Evolutionary conservation across 306 rosid species (phyloP).

Genomic region (Purshia tridentata): DNA sequence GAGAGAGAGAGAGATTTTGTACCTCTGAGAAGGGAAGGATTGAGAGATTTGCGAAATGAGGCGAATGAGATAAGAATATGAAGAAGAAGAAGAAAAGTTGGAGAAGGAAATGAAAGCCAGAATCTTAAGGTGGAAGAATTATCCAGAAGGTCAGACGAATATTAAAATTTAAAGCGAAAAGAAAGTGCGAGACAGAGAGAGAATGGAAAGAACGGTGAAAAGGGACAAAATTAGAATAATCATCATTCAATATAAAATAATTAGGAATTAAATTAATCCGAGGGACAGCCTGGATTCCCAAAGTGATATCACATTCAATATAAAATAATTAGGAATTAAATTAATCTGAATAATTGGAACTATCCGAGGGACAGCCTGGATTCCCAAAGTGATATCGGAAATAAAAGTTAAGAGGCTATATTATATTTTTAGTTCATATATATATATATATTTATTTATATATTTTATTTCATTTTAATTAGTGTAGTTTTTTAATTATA

Average conservation of each 20-base stretch:
- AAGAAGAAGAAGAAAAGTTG: background rate
- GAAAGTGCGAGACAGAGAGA: no score
- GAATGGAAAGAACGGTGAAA: conserved; percentile 53
- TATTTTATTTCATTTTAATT: no score
- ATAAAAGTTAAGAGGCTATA: no score
- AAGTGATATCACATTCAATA: no score
- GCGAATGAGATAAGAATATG: conserved; percentile 5
- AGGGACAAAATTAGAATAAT: conserved; percentile 41
- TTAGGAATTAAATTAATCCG: background rate
- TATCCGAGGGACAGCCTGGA: conserved; percentile 30
- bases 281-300: conserved; percentile 34
- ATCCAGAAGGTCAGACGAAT: conserved; percentile 10
- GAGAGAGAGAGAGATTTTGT: background rate
- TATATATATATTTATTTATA: no score
- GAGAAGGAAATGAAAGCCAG: conserved; percentile 19
- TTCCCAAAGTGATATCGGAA: no score
- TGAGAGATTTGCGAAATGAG: background rate
- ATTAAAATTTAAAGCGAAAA: conserved; percentile 24
- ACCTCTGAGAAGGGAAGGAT: conserved; percentile 31
- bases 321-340: background rate
- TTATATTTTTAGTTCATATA: no score
- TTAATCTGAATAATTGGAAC: background rate
- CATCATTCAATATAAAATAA: background rate
- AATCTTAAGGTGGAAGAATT: conserved; percentile 47
- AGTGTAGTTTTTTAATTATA: no score